These are phyloP conservation scores for Ramularia collo-cygni DNA, from an alignment of 2,329 filamentous ascomycete genomes.

Conservation along the genomic window DNA sequence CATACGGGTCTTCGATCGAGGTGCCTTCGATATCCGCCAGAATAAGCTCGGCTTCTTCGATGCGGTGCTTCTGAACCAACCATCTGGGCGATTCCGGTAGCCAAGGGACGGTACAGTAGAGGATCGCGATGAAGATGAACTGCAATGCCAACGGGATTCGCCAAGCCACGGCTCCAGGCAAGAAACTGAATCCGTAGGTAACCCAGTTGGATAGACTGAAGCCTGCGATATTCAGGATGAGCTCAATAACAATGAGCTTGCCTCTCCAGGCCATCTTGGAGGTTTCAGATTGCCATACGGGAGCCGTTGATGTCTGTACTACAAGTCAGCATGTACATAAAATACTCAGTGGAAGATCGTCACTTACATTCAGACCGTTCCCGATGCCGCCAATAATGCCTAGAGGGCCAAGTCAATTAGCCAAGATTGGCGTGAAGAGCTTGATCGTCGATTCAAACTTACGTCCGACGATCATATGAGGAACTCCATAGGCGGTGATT, in stretches of 20 bases:
- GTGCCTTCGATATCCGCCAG: slow-evolving; percentile 44
- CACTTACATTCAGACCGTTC: slow-evolving; percentile 41
- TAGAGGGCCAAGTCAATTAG: background rate
- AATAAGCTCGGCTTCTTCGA: slow-evolving; percentile 43
- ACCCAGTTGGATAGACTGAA: slow-evolving; percentile 48
- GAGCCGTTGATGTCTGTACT: slow-evolving; percentile 33
- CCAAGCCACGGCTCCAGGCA: slow-evolving; percentile 38
- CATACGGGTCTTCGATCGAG: slow-evolving; percentile 39
- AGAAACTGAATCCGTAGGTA: slow-evolving; percentile 46
- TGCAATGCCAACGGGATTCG: slow-evolving; percentile 44
- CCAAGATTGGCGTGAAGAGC: background rate
- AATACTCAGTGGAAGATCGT: no score
- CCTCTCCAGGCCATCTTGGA: slow-evolving; percentile 37
- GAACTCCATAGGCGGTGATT: slow-evolving; percentile 38
- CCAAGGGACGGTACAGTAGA: slow-evolving; percentile 42
- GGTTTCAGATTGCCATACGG: slow-evolving; percentile 47
- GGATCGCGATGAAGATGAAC: slow-evolving; percentile 43
- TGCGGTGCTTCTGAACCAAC: slow-evolving; percentile 40
- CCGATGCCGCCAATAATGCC: slow-evolving; percentile 41
- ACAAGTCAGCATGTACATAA: no score
- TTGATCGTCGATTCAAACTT: background rate
- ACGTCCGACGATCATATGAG: slow-evolving; percentile 44
- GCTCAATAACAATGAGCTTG: slow-evolving; percentile 31
- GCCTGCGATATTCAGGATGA: slow-evolving; percentile 44
- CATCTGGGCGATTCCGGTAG: slow-evolving; percentile 43